These are phyloP conservation scores for Phanerochaete carnosa DNA, from an alignment of 768 basidiomycete species.

Conservation along the genomic window DNA sequence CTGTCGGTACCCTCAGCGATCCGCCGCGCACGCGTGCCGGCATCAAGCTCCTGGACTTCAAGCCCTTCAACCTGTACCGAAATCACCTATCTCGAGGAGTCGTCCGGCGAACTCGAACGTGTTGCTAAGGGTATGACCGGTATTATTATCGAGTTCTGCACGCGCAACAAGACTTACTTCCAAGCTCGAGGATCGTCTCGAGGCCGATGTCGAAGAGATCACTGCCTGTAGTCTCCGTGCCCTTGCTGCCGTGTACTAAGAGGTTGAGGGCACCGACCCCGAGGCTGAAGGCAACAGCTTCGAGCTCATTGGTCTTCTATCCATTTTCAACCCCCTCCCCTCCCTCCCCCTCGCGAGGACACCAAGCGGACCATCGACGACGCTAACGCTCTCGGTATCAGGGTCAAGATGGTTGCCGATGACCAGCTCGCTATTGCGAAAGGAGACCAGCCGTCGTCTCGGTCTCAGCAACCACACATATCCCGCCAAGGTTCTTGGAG, in stretches of 20 bases:
- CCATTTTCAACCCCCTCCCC: conserved; percentile 99
- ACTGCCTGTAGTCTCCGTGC: conserved; percentile 96
- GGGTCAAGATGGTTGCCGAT: conserved; percentile 99
- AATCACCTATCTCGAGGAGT: conserved; percentile 94
- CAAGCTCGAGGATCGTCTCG: conserved; percentile 85
- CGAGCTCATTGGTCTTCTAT: conserved; percentile 93
- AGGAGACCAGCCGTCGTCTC: conserved; percentile 98
- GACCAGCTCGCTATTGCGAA: conserved; percentile 99
- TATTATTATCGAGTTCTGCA: conserved; percentile 95
- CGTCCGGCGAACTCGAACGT: conserved; percentile 94
- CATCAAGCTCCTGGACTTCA: conserved; percentile 97
- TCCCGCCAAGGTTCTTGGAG: conserved; percentile 97
- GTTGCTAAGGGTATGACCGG: conserved; percentile 99
- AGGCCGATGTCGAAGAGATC: conserved; percentile 95
- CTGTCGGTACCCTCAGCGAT: conserved; percentile 78
- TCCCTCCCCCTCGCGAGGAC: conserved; percentile 92
- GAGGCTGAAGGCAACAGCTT: conserved; percentile 95
- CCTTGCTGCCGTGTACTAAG: conserved; percentile 93
- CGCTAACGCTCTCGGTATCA: conserved; percentile 91
- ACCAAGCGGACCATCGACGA: conserved; percentile 99
- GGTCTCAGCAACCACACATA: conserved; percentile 99
- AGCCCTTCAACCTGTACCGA: conserved; percentile 99
- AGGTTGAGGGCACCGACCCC: conserved; percentile 76
- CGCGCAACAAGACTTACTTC: conserved; percentile 97
- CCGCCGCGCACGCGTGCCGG: conserved; percentile 74